Base-by-base conservation (phyloP, 306 rosid genomes). In the Begonia loranthoides region DNA sequence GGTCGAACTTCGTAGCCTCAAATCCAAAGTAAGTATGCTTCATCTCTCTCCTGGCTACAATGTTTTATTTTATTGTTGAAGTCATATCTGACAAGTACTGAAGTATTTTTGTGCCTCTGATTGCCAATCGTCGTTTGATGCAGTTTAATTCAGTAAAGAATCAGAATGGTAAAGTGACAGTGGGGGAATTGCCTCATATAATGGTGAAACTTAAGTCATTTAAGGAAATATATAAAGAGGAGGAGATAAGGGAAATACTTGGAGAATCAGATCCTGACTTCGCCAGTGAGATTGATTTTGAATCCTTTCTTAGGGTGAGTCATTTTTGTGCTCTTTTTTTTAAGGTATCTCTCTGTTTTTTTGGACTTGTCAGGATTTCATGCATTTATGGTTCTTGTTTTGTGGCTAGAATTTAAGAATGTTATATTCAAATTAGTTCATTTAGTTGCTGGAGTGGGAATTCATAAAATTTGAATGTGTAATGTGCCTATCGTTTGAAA, bases 1-100 rank as follows among this genome's bases (percentile, higher is more conserved):
- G 66, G 95, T 90, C n/a, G 92, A 90, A 81, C 95, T 90, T 65
- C 95, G 92, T 52, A 73, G 79, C 72, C 78, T 90, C 55, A 73
- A 82, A 64, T 76, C 92, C 7, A 86, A 79, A 71, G 95, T 90
- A 77, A 49, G 89, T 49, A 49, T 54, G 1, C 39, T 34, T 45
- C 55, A 22, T 49, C 17, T n/a, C 55, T 40, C 57, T n/a, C 59
- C 13, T 50, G 11, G 17, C 15, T n/a, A 10, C 15, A 4, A 43
- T 5, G 15, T 43, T 43, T 43, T 43, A 43, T 43, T 2, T 43
- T n/a, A 10, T 43, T n/a, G 3, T 11, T 43, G 47, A 43, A 10
- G 47, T 11, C 6, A 3, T 43, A 10, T 2, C 15, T 10, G n/a
- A 12, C 45, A 28, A 28, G 5, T 28, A 28, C 36, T 28, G 36